These are phyloP conservation scores for Cryptomeria japonica DNA, from an alignment of 75 land plant species.

Conservation along the genomic window DNA sequence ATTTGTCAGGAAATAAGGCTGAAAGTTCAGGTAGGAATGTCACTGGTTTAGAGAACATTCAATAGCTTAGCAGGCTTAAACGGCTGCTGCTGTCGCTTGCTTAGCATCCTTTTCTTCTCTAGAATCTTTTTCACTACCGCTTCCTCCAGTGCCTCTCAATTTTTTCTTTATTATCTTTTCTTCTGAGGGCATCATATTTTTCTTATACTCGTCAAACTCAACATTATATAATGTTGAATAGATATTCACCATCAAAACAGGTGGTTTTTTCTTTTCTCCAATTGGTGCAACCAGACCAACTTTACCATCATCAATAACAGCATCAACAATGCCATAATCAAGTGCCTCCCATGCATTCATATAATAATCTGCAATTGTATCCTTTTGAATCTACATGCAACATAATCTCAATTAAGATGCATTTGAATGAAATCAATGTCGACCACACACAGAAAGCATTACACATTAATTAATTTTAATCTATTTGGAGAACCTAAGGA, in stretches of 20 bases:
- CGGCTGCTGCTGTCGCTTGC: neutral
- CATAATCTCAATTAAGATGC: neutral
- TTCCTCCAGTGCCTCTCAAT: conserved; percentile 13
- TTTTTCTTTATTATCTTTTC: conserved; percentile 33
- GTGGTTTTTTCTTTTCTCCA: conserved; percentile 69
- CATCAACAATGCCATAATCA: conserved; percentile 91
- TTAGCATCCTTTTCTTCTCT: neutral
- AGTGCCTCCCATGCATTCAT: conserved; percentile 97
- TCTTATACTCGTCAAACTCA: conserved; percentile 26
- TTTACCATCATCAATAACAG: conserved; percentile 97
- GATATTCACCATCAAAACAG: conserved; percentile 62
- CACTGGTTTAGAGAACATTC: neutral
- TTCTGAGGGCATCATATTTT: conserved; percentile 72
- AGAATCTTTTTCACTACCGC: neutral
- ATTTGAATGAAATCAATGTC: conserved; percentile 16
- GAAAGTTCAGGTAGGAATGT: neutral
- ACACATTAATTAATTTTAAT: neutral
- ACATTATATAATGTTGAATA: conserved; percentile 67
- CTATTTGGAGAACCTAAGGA: neutral
- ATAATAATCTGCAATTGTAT: conserved; percentile 86
- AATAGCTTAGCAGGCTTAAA: neutral
- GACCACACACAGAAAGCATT: neutral
- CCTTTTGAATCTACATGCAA: conserved; percentile 69
- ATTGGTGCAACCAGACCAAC: conserved; percentile 94
- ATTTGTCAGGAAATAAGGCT: neutral